Evolutionary conservation across 768 basidiomycete genomes (phyloP).

Genomic region (Lentinula aciculospora): DNA sequence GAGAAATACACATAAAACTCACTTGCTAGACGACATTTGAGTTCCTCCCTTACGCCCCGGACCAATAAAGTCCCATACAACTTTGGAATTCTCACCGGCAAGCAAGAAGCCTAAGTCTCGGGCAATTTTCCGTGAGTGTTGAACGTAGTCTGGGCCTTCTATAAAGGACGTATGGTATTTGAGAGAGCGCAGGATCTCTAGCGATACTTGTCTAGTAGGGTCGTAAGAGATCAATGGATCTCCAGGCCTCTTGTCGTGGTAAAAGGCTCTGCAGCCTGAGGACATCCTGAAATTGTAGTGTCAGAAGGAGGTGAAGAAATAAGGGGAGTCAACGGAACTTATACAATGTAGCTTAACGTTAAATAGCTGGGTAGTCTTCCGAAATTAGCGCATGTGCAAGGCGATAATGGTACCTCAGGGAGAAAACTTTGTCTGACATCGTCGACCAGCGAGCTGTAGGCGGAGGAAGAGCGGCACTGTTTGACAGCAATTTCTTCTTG

Average conservation of each 20-base stretch:
- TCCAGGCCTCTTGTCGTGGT: not conserved
- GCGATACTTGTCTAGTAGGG: not conserved
- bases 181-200: not conserved
- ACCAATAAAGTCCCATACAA: not conserved
- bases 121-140: not conserved
- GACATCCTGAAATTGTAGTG: not conserved
- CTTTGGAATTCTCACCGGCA: not conserved
- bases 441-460: not conserved
- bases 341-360: too few relatives aligned
- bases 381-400: too few relatives aligned
- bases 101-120: not conserved
- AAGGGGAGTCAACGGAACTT: too few relatives aligned
- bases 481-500: too few relatives aligned
- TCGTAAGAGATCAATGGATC: not conserved
- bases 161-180: not conserved
- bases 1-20: not conserved
- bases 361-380: too few relatives aligned
- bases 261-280: not conserved
- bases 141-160: not conserved
- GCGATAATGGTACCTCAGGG: too few relatives aligned
- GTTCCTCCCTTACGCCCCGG: not conserved
- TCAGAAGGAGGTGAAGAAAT: not conserved
- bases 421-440: not conserved
- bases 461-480: not conserved
- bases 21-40: not conserved